These are phyloP conservation scores for Cystobasidium pallidum DNA, from an alignment of 1,284 basidiomycete species.

Conservation along the genomic window DNA sequence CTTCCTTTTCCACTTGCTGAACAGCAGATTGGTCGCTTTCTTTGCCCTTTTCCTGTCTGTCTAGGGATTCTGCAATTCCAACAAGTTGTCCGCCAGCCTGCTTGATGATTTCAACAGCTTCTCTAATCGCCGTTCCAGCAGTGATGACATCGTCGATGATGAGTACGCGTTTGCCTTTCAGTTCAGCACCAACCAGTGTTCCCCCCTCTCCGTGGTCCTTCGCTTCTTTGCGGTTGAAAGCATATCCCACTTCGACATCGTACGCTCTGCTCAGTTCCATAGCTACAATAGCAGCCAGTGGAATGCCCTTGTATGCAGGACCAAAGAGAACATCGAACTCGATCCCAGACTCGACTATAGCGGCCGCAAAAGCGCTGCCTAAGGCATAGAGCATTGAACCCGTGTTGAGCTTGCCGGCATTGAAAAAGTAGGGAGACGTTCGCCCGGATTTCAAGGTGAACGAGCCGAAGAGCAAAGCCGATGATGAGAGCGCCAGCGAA, in stretches of 20 bases:
- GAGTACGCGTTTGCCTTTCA: slow-evolving; percentile 78
- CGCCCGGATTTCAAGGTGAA: slow-evolving; percentile 94
- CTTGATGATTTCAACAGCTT: slow-evolving; percentile 73
- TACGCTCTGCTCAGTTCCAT: slow-evolving; percentile 66
- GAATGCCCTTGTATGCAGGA: slow-evolving; percentile 97
- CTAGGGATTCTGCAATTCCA: slow-evolving; percentile 87
- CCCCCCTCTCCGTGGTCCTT: slow-evolving; percentile 99
- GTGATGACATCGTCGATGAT: slow-evolving; percentile 98
- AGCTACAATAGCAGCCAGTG: slow-evolving; percentile 85
- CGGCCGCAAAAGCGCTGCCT: slow-evolving; percentile 79
- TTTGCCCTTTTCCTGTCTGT: slow-evolving; percentile 82
- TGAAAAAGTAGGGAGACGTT: slow-evolving; percentile 94
- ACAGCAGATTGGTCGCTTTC: slow-evolving; percentile 66
- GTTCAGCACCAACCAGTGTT: slow-evolving; percentile 79
- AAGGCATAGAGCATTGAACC: slow-evolving; percentile 79
- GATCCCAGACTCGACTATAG: slow-evolving; percentile 70
- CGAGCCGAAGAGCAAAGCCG: slow-evolving; percentile 77
- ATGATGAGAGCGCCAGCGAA: slow-evolving; percentile 50
- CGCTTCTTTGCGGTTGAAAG: slow-evolving; percentile 92
- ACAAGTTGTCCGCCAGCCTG: slow-evolving; percentile 69
- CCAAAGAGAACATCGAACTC: slow-evolving; percentile 91
- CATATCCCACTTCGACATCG: slow-evolving; percentile 72
- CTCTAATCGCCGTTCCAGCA: slow-evolving; percentile 85
- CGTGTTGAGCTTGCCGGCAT: slow-evolving; percentile 83
- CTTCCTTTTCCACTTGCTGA: slow-evolving; percentile 78